Percentiles rank a stretch among this genome's conserved stretches.
phyloP scores from a whole-genome alignment of 2,329 filamentous ascomycete species.

The Cladobotryum mycophilum region DNA sequence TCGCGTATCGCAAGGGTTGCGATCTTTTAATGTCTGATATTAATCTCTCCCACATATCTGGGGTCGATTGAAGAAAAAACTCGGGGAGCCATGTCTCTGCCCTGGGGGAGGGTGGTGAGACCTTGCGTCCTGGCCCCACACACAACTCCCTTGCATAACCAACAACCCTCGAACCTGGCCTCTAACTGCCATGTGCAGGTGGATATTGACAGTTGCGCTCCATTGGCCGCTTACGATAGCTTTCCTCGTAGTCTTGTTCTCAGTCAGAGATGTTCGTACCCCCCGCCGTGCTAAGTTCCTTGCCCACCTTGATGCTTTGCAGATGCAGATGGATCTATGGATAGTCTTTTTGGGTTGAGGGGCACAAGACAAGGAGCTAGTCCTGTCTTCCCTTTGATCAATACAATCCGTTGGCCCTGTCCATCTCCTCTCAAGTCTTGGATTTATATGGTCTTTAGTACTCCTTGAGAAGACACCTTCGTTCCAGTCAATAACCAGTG shows the following conservation, averaged over 20 bases:
- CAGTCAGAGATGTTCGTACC: conserved; percentile 18
- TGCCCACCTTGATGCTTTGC: conserved; percentile 19
- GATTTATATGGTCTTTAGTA: conserved; percentile 31
- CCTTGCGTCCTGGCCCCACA: conserved; percentile 23
- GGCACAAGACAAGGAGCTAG: conserved; percentile 17
- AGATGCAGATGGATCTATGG: conserved; percentile 25
- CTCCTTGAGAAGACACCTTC: conserved; percentile 25
- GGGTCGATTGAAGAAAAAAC: conserved; percentile 11
- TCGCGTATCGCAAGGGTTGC: conserved; percentile 17
- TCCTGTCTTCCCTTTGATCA: conserved; percentile 28
- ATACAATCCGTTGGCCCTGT: conserved; percentile 25
- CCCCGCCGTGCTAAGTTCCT: conserved; percentile 15
- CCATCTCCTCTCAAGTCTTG: conserved; percentile 29
- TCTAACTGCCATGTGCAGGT: conserved; percentile 31
- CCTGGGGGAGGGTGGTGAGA: conserved; percentile 18
- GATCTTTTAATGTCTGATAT: conserved; percentile 29
- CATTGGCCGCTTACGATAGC: conserved; percentile 22
- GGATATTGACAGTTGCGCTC: conserved; percentile 18
- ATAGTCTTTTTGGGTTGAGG: conserved; percentile 25
- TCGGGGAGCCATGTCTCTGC: conserved; percentile 15
- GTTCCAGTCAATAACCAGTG: conserved; percentile 32
- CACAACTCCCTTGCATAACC: conserved; percentile 31
- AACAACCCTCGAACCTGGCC: conserved; percentile 29
- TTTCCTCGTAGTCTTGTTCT: conserved; percentile 19
- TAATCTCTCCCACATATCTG: conserved; percentile 39